Evolutionary conservation across 1,284 basidiomycete species (phyloP), one percentile per base, ranked within the genome.

Genomic region (Waitea zeae): DNA sequence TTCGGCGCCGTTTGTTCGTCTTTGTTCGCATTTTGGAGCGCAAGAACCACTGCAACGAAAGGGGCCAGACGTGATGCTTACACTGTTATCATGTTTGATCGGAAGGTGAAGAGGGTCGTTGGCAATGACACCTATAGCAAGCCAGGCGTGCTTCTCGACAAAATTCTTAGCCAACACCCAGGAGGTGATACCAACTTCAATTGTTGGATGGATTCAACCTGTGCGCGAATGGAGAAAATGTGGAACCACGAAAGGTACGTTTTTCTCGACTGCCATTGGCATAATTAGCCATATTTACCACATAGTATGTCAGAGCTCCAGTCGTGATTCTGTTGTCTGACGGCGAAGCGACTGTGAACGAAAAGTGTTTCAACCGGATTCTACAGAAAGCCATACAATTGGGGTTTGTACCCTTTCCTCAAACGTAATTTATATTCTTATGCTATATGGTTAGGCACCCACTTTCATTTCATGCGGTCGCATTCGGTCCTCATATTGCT

Each of bases 241-340:
- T 75, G 73, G 71, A 69, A 59, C 37, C 60, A 58, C 1, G 70
- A 74, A 39, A 57, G 71, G 70, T 67, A 36, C 33, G 42, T 30
- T n/a, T n/a, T n/a, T n/a, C n/a, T n/a, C n/a, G n/a, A 20, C 11
- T n/a, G n/a, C n/a, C n/a, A n/a, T n/a, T n/a, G n/a, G n/a, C n/a
- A n/a, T n/a, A n/a, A n/a, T n/a, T n/a, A n/a, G n/a, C n/a, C n/a
- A n/a, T n/a, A n/a, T n/a, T n/a, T n/a, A n/a, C n/a, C n/a, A n/a
- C n/a, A n/a, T n/a, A n/a, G n/a, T n/a, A n/a, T n/a, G n/a, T n/a
- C n/a, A 74, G 72, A 37, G 47, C 53, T 0, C 73, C 72, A 0
- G 60, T 76, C 13, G 50, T 75, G n/a, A 61, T 76, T 20, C 74
- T 75, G 47, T 52, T 76, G n/a, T 75, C 72, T 0, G 71, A 72